Evolutionary conservation across 2,329 filamentous ascomycete genomes (phyloP).

Genomic region (Aspergillus chevalieri): DNA sequence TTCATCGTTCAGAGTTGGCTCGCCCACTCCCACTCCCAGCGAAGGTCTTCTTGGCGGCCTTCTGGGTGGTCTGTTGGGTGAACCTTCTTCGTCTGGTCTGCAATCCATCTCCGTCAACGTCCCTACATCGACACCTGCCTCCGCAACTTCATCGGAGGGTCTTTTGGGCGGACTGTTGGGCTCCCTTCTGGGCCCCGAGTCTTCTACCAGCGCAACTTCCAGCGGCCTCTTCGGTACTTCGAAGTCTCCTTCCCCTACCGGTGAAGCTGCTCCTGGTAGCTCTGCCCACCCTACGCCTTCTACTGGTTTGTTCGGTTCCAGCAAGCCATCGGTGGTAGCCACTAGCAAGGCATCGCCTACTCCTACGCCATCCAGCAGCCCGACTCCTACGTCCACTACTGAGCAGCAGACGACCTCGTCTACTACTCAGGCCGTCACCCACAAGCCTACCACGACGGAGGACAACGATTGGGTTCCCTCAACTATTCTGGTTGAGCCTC

Average conservation of each 20-base stretch:
- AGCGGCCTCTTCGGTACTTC: background rate
- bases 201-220: conserved; percentile 3
- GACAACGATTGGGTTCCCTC: conserved; percentile 18
- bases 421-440: conserved; percentile 23
- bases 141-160: background rate
- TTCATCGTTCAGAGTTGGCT: background rate
- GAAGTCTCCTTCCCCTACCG: background rate
- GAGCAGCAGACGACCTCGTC: conserved; percentile 3
- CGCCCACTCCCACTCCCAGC: conserved; percentile 1
- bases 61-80: conserved; percentile 2
- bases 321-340: conserved; percentile 1
- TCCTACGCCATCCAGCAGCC: conserved; percentile 16
- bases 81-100: background rate
- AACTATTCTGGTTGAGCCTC: conserved; percentile 24
- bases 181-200: background rate
- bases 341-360: conserved; percentile 4
- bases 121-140: conserved; percentile 3
- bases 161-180: background rate
- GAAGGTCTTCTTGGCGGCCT: conserved; percentile 7
- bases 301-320: conserved; percentile 9
- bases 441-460: conserved; percentile 36
- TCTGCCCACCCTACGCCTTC: conserved; percentile 4
- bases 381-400: conserved; percentile 12
- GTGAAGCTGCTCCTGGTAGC: background rate
- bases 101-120: background rate